Evolutionary conservation across 176 grass and related monocot genomes (phyloP), one percentile per base, ranked within the genome.

Genomic region (Eragrostis curvula): DNA sequence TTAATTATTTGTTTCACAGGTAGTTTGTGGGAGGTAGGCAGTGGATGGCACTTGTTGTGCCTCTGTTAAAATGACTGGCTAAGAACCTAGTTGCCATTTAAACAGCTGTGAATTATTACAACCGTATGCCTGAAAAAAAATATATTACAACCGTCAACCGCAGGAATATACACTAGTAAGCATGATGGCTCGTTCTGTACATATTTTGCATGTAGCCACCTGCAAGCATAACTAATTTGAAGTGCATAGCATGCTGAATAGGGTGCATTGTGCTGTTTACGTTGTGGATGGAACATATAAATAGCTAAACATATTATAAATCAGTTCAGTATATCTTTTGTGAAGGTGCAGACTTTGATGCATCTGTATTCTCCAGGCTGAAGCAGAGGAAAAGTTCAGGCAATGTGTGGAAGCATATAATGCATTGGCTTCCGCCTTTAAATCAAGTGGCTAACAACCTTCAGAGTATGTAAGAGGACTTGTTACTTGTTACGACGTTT

Each of bases 301-400:
- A 25, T 20, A 63, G 13, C 14, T n/a, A 58, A 52, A 63, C 46
- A 30, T 24, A 58, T 3, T 7, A 12, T 11, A 28, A 27, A n/a
- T 61, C 0, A 24, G 41, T 77, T 61, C 8, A 17, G 13, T 52
- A 72, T 40, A 51, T 49, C 43, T 9, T 65, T 15, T 81, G 17
- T 79, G 59, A 18, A 21, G 47, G 13, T 32, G 32, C 23, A 20
- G 11, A 29, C 25, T 53, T 29, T 77, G 28, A 68, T 42, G 8
- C 15, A 61, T 51, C 10, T 63, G 47, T 36, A 50, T 13, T 74
- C 40, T 75, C 67, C 86, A 94, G 89, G 55, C 73, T 32, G 63
- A 82, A 79, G 89, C 87, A 51, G 92, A 94, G 87, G 89, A 94
- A 60, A 94, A 85, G 17, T 94, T 94, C 78, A 94, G 83, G 75